A percentile compares a stretch with the other conserved stretches of the same genome.
These are phyloP conservation scores for Favolaschia claudopus DNA, from an alignment of 768 basidiomycete genomes.

Conservation along the genomic window DNA sequence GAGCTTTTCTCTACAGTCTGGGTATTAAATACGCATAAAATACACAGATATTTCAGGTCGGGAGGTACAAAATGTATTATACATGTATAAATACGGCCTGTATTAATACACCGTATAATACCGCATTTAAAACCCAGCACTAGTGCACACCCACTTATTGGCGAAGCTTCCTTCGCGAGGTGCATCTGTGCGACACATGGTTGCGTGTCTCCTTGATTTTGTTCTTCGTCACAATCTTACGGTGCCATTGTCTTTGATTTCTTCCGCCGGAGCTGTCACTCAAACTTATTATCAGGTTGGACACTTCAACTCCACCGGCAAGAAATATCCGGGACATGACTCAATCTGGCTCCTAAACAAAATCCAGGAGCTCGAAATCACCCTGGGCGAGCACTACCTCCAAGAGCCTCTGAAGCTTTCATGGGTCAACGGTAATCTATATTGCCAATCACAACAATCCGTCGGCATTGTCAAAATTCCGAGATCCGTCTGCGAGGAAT, in stretches of 20 bases:
- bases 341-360: constrained; percentile 6
- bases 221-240: constrained; percentile 2
- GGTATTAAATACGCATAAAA: no score
- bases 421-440: constrained; percentile 25
- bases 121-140: no score
- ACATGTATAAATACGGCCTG: no score
- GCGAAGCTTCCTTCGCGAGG: neutral
- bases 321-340: constrained; percentile 2
- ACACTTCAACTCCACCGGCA: constrained; percentile 6
- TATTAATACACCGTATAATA: no score
- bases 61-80: no score
- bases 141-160: neutral
- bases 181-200: constrained; percentile 1
- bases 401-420: neutral
- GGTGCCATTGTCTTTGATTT: neutral
- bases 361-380: constrained; percentile 13
- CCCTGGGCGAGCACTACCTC: neutral
- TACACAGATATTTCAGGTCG: no score
- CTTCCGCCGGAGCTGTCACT: neutral
- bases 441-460: neutral
- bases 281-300: neutral
- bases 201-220: constrained; percentile 11
- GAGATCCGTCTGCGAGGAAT: neutral
- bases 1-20: no score
- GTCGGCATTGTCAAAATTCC: constrained; percentile 15